phyloP scores from a whole-genome alignment of 225 moss, liverwort and hornwort genomes.

The Ulota crispa region DNA sequence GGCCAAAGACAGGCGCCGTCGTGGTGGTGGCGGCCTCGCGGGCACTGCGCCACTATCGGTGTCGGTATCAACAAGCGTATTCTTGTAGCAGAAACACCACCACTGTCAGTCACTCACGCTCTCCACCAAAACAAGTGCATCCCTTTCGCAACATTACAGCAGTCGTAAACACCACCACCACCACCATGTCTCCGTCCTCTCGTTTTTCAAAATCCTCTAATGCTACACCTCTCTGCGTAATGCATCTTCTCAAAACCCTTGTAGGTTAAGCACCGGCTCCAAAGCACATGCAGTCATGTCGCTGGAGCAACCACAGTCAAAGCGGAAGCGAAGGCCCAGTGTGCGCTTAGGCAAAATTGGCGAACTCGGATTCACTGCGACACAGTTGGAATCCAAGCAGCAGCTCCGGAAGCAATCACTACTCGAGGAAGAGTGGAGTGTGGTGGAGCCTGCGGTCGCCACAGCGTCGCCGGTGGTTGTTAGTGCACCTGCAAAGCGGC shows the following conservation, averaged over 20 bases:
- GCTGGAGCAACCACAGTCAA: conserved; percentile 38
- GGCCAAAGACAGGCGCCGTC: too few relatives aligned
- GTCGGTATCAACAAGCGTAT: too few relatives aligned
- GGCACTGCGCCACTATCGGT: too few relatives aligned
- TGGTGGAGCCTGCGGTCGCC: conserved; percentile 35
- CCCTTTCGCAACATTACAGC: too few relatives aligned
- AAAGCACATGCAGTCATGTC: conserved; percentile 22
- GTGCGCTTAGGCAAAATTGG: conserved; percentile 87
- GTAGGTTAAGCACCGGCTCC: not conserved
- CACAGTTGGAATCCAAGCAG: conserved; percentile 27
- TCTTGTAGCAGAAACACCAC: too few relatives aligned
- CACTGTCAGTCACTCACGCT: too few relatives aligned
- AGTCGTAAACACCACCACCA: too few relatives aligned
- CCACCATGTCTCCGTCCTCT: not conserved
- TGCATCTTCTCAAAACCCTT: not conserved
- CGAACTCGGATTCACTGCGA: conserved; percentile 54
- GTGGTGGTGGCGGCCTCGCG: too few relatives aligned
- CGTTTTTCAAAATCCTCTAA: not conserved
- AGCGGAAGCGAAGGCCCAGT: conserved; percentile 74
- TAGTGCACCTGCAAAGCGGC: conserved; percentile 43
- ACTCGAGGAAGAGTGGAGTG: conserved; percentile 48
- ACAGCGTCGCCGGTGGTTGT: not conserved
- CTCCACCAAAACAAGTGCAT: too few relatives aligned
- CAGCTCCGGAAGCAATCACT: not conserved
- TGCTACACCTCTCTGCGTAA: not conserved